Base-by-base conservation (phyloP, 1,284 basidiomycete species). In the Cutaneotrichosporon sp. region DNA sequence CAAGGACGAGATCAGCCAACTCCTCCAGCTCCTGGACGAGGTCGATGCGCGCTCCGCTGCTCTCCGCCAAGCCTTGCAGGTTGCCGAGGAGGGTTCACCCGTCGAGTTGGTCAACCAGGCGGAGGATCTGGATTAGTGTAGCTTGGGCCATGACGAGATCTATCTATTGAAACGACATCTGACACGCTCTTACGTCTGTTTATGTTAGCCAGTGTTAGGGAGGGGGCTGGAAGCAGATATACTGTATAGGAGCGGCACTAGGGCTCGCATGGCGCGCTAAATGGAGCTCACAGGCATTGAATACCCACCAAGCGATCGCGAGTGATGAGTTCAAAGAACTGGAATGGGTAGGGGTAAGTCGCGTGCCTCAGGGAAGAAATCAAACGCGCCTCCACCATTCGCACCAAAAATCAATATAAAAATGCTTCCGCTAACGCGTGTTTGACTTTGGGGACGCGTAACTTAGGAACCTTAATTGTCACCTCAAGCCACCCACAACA, bases 21-120 rank as follows among this genome's bases (percentile, higher is more conserved):
- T 79, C 53, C 50, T 71, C 40, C 62, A 66, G 32, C 61, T 76
- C 2, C 46, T 79, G 55, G 75, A 76, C 49, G 63, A 69, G 16
- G 68, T 79, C 10, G 76, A 79, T 49, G 32, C 49, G 8, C 64
- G 77, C 14, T 63, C 66, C 0, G 57, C 56, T 4, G 65, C 50
- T 1, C 57, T 68, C 4, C 61, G 66, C 3, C 18, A 34, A 16
- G 22, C 58, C n/a, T 36, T 70, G 3, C 11, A 56, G 42, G 7
- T 16, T 46, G 42, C 42, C 16, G 42, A 46, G 42, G 18, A 6
- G 42, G n/a, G 7, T 18, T 18, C 42, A 18, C 6, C 4, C 5
- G 1, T 46, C 42, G 18, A 46, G 42, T 46, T n/a, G 47, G 26
- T 55, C 26, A 36, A 56, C 52, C n/a, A 61, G 22, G 60, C 38